Evolutionary conservation across 2,329 filamentous ascomycete genomes (phyloP).

Genomic region (Alternaria postmessia): DNA sequence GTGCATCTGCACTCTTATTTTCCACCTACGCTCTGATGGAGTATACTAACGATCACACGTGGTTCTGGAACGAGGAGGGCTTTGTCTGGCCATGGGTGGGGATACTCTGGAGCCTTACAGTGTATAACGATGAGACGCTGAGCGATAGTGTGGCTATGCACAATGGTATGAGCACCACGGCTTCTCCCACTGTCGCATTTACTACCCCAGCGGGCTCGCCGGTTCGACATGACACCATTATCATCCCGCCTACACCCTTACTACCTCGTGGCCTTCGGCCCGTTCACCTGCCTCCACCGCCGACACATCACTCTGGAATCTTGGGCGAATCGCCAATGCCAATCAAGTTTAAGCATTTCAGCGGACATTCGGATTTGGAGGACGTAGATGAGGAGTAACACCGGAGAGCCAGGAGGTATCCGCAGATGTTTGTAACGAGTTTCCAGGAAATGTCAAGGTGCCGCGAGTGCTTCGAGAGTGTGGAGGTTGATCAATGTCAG

Average conservation of each 20-base stretch:
- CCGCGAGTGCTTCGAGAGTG: neutral
- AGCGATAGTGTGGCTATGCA: neutral
- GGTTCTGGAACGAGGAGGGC: slow-evolving; percentile 16
- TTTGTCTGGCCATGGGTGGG: slow-evolving; percentile 17
- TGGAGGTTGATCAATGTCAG: neutral
- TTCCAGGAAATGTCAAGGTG: neutral
- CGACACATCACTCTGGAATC: slow-evolving; percentile 6
- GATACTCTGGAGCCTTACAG: slow-evolving; percentile 7
- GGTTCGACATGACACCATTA: neutral
- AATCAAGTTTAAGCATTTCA: neutral
- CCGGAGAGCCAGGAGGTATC: neutral
- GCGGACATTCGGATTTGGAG: neutral
- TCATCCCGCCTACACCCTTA: slow-evolving; percentile 9
- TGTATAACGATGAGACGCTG: slow-evolving; percentile 3
- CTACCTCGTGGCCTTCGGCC: slow-evolving; percentile 6
- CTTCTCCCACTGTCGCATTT: neutral
- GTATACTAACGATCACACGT: slow-evolving; percentile 8
- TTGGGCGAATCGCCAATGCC: slow-evolving; percentile 14
- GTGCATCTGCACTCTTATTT: slow-evolving; percentile 1
- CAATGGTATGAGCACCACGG: neutral
- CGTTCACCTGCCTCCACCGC: neutral
- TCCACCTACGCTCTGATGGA: slow-evolving; percentile 5
- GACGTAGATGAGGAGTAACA: neutral
- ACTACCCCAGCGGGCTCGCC: neutral
- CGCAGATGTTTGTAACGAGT: neutral